phyloP scores from a whole-genome alignment of 129 eudicot species.

The Kitagawia praeruptora region DNA sequence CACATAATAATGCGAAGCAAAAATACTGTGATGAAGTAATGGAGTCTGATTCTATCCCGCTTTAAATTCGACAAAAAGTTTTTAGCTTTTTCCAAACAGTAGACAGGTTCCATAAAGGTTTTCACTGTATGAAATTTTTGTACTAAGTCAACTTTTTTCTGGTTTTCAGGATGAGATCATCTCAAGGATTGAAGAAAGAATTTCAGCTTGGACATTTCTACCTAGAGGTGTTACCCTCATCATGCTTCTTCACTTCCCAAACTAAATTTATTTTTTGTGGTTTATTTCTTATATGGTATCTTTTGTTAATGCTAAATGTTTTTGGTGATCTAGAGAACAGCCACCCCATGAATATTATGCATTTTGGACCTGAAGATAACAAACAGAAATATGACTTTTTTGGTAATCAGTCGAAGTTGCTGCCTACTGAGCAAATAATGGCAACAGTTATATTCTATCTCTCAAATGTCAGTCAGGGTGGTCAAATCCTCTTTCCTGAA shows the following conservation, averaged over 20 bases:
- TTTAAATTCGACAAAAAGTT: background rate
- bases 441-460: conserved; percentile 89
- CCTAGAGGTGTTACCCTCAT: conserved; percentile 48
- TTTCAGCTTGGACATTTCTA: conserved; percentile 93
- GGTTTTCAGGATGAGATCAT: conserved; percentile 50
- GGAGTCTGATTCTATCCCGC: background rate
- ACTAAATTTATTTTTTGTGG: background rate
- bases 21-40: background rate
- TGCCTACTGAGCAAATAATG: conserved; percentile 35
- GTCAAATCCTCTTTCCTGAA: conserved; percentile 74
- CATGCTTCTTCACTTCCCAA: conserved; percentile 4
- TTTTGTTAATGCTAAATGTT: background rate
- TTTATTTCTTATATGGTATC: background rate
- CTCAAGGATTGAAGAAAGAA: conserved; percentile 54
- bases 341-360: conserved; percentile 41
- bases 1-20: background rate
- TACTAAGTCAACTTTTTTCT: background rate
- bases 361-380: conserved; percentile 41
- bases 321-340: conserved; percentile 41
- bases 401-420: conserved; percentile 24
- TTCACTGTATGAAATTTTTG: background rate
- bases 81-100: background rate
- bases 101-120: background rate
- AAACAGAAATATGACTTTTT: conserved; percentile 36
- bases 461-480: conserved; percentile 70